A percentile compares a stretch with the other conserved stretches of the same genome.
phyloP scores from a whole-genome alignment of 1,284 basidiomycete species.

The Thelephora terrestris region DNA sequence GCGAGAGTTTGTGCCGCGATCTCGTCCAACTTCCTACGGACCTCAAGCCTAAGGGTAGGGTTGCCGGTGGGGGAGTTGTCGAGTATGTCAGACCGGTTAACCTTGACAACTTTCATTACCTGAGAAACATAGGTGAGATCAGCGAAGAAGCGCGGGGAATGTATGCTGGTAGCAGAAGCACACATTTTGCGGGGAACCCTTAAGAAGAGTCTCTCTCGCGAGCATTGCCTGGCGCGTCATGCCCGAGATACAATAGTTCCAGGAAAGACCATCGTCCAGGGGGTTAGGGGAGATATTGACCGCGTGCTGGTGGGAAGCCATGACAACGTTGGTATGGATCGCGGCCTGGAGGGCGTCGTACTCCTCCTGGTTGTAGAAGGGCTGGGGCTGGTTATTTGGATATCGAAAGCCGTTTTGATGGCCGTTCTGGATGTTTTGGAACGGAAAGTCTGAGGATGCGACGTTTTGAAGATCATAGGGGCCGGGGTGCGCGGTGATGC shows the following conservation, averaged over 20 bases:
- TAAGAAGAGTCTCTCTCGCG: constrained; percentile 80
- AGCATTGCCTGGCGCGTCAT: constrained; percentile 90
- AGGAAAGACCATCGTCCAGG: constrained; percentile 61
- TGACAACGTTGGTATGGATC: constrained; percentile 14
- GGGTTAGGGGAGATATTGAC: constrained; percentile 75
- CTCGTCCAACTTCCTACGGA: constrained; percentile 82
- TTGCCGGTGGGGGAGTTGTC: constrained; percentile 68
- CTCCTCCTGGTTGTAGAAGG: constrained; percentile 10
- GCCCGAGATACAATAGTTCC: constrained; percentile 90
- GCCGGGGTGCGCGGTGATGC: constrained; percentile 50
- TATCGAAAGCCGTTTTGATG: constrained; percentile 1
- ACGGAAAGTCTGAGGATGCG: constrained; percentile 29
- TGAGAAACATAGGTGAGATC: constrained; percentile 23
- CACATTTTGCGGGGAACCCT: constrained; percentile 82
- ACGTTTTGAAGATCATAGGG: constrained; percentile 47
- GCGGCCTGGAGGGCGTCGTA: constrained; percentile 56
- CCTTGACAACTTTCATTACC: constrained; percentile 47
- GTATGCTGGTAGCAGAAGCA: constrained; percentile 11
- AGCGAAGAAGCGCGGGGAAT: constrained; percentile 21
- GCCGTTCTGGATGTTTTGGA: constrained; percentile 30
- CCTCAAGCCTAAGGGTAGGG: constrained; percentile 80
- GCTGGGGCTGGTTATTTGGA: constrained; percentile 10
- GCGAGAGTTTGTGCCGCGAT: constrained; percentile 84
- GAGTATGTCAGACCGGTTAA: constrained; percentile 86
- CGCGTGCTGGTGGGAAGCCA: constrained; percentile 72